phyloP scores from a whole-genome alignment of 495 filamentous ascomycete genomes.

The Aspergillus campestris region DNA sequence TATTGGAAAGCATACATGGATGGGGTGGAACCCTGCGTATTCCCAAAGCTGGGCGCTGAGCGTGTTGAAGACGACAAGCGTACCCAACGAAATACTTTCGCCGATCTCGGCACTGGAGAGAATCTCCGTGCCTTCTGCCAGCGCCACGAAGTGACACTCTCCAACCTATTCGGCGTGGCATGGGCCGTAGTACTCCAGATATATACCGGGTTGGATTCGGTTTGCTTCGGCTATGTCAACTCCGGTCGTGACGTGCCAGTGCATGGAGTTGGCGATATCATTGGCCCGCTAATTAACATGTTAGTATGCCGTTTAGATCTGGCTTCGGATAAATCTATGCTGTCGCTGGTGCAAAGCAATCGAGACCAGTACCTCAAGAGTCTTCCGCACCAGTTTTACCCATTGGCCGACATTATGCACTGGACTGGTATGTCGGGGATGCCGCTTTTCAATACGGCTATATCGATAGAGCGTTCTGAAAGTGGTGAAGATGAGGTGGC shows the following conservation, averaged over 20 bases:
- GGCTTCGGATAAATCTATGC: too few species aligned
- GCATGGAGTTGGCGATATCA: constrained; percentile 15
- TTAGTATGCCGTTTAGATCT: too few species aligned
- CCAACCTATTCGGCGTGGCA: constrained; percentile 28
- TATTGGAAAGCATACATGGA: constrained; percentile 22
- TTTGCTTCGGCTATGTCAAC: constrained; percentile 36
- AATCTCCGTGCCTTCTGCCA: constrained; percentile 17
- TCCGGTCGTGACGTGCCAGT: constrained; percentile 24
- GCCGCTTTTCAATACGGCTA: too few species aligned
- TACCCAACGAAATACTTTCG: background rate
- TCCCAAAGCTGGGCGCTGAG: constrained; percentile 21
- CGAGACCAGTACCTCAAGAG: too few species aligned
- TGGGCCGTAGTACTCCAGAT: constrained; percentile 34
- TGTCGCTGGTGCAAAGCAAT: too few species aligned
- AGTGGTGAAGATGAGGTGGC: too few species aligned
- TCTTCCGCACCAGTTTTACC: too few species aligned
- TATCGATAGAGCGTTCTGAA: too few species aligned
- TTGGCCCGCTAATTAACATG: constrained; percentile 31
- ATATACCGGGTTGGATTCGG: constrained; percentile 32
- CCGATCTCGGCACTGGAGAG: too few species aligned
- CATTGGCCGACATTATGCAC: too few species aligned
- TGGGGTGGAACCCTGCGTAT: too few species aligned
- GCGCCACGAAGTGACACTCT: constrained; percentile 10
- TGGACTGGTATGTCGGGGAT: too few species aligned
- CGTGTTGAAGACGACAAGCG: background rate